phyloP scores from a whole-genome alignment of 2,329 filamentous ascomycete species.

The Fusarium chaquense region DNA sequence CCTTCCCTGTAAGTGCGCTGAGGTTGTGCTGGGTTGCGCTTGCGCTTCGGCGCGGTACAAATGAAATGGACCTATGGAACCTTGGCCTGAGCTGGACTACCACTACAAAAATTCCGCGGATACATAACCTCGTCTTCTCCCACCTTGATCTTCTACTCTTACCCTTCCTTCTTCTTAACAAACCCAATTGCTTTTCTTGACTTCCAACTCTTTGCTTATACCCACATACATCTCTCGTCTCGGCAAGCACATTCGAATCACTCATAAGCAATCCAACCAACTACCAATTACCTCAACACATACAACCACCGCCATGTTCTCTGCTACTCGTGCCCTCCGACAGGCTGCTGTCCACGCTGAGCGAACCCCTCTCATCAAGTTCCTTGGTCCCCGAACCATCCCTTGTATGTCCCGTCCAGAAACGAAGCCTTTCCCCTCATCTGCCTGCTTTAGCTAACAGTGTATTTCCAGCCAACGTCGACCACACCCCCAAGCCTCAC shows the following conservation, averaged over 20 bases:
- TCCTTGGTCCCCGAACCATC: constrained; percentile 70
- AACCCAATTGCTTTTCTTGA: constrained; percentile 11
- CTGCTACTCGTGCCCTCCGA: constrained; percentile 67
- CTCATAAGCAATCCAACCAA: constrained; percentile 21
- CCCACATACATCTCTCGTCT: not conserved
- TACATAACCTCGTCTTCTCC: constrained; percentile 44
- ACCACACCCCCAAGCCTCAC: constrained; percentile 80
- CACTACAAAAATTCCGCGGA: constrained; percentile 45
- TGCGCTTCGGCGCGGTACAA: constrained; percentile 40
- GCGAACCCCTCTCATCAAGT: constrained; percentile 71
- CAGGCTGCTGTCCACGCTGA: constrained; percentile 70
- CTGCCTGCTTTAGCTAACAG: constrained; percentile 32
- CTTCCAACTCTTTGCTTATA: not conserved
- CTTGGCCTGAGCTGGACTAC: constrained; percentile 3
- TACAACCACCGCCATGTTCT: constrained; percentile 60
- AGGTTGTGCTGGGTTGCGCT: constrained; percentile 5
- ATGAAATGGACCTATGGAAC: not conserved
- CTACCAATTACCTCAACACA: not conserved
- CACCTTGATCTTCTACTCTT: constrained; percentile 7
- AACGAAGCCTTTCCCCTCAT: not conserved
- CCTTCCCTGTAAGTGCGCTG: constrained; percentile 26
- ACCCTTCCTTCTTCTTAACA: constrained; percentile 21
- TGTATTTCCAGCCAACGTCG: constrained; percentile 68
- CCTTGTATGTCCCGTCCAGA: constrained; percentile 61
- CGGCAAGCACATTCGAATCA: constrained; percentile 15